These are phyloP conservation scores for Eucalyptus regnans DNA, from an alignment of 345 rosid species.

Conservation along the genomic window DNA sequence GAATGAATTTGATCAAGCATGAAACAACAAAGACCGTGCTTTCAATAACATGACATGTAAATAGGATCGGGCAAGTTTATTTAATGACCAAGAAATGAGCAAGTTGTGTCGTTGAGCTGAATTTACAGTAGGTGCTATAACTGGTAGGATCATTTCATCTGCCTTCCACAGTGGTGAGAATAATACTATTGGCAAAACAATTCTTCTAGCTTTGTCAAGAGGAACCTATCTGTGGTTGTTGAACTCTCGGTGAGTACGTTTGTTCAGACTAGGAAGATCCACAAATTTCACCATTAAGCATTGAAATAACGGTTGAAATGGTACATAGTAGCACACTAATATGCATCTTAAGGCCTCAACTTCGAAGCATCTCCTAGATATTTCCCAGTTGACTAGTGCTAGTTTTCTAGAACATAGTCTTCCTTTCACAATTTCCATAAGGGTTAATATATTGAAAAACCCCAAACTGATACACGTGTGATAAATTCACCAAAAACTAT, in stretches of 20 bases:
- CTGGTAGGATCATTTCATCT: not conserved
- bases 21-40: not conserved
- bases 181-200: not conserved
- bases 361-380: not conserved
- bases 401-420: not conserved
- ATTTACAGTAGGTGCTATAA: not conserved
- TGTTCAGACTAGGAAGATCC: conserved; percentile 1
- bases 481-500: too few species aligned
- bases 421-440: not conserved
- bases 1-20: not conserved
- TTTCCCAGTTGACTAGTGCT: not conserved
- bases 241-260: not conserved
- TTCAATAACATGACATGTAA: not conserved
- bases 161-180: not conserved
- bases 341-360: not conserved
- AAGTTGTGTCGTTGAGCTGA: not conserved
- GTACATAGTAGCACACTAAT: not conserved
- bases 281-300: conserved; percentile 2
- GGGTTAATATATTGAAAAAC: too few species aligned
- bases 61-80: not conserved
- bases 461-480: too few species aligned
- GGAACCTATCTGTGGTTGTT: not conserved
- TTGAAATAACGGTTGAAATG: conserved; percentile 1
- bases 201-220: not conserved
- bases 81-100: not conserved